phyloP scores from a whole-genome alignment of 2,329 filamentous ascomycete genomes.

The Alternaria incomplexa region DNA sequence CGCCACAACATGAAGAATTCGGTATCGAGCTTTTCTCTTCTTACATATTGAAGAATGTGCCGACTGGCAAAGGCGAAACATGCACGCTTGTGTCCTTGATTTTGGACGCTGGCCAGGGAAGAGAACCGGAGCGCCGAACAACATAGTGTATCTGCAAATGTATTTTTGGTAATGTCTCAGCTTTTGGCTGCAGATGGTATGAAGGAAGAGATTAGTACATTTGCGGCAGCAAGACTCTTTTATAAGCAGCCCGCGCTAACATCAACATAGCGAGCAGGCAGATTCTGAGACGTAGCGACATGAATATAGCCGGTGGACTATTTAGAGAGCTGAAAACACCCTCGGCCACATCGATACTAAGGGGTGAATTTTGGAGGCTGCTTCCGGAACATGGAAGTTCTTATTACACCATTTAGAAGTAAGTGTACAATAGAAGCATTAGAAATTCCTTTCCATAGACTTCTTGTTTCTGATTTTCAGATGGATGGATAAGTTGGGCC shows the following conservation, averaged over 20 bases:
- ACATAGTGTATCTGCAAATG: too few species aligned
- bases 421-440: too few species aligned
- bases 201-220: background rate
- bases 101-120: background rate
- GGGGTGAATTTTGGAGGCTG: too few species aligned
- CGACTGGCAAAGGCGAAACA: background rate
- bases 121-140: background rate
- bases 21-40: background rate
- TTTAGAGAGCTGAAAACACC: background rate
- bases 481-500: background rate
- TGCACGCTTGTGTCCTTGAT: background rate
- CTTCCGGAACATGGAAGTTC: background rate
- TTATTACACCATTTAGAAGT: too few species aligned
- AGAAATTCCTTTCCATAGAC: too few species aligned
- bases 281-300: background rate
- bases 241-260: background rate
- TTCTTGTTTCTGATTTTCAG: too few species aligned
- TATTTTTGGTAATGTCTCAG: background rate
- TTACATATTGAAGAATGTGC: background rate
- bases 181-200: background rate
- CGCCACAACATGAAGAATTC: background rate
- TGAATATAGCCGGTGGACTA: background rate
- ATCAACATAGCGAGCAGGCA: background rate
- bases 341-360: too few species aligned
- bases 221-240: background rate